A percentile compares a stretch with the other conserved stretches of the same genome.
These are phyloP conservation scores for Colletotrichum horii DNA, from an alignment of 2,329 filamentous ascomycete genomes.

Conservation along the genomic window DNA sequence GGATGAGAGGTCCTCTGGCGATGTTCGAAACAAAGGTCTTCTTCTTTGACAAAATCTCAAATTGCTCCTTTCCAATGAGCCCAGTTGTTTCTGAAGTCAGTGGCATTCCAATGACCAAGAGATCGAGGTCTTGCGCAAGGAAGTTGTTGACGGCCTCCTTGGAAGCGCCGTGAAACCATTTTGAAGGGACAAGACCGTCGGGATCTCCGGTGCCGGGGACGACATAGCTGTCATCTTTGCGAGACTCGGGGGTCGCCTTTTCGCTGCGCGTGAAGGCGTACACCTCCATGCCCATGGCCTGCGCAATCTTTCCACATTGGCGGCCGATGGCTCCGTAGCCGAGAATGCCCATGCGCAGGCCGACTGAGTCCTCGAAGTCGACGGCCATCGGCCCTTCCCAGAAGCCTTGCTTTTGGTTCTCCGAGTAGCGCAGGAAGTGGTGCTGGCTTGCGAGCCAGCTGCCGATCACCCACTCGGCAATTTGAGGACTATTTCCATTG, in stretches of 20 bases:
- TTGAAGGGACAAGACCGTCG: constrained; percentile 42
- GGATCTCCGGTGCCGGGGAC: constrained; percentile 65
- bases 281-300: constrained; percentile 69
- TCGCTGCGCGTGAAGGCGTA: constrained; percentile 70
- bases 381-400: constrained; percentile 29
- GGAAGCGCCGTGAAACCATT: constrained; percentile 45
- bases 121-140: constrained; percentile 45
- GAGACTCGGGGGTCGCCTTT: constrained; percentile 62
- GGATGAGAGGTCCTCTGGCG: constrained; percentile 54
- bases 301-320: constrained; percentile 50
- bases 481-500: constrained; percentile 34
- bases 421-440: constrained; percentile 32
- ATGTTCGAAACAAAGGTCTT: constrained; percentile 71
- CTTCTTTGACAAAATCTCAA: constrained; percentile 41
- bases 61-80: constrained; percentile 49
- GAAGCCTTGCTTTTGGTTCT: constrained; percentile 30
- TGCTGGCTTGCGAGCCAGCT: constrained; percentile 38
- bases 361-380: constrained; percentile 34
- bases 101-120: constrained; percentile 48
- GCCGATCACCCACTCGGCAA: constrained; percentile 46
- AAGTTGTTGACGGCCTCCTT: constrained; percentile 43
- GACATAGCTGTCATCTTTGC: constrained; percentile 62
- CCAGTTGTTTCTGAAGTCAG: constrained; percentile 40
- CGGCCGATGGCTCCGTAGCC: constrained; percentile 52
- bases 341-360: constrained; percentile 43